Base-by-base conservation (phyloP, 345 rosid genomes). In the Eucalyptus virginea region DNA sequence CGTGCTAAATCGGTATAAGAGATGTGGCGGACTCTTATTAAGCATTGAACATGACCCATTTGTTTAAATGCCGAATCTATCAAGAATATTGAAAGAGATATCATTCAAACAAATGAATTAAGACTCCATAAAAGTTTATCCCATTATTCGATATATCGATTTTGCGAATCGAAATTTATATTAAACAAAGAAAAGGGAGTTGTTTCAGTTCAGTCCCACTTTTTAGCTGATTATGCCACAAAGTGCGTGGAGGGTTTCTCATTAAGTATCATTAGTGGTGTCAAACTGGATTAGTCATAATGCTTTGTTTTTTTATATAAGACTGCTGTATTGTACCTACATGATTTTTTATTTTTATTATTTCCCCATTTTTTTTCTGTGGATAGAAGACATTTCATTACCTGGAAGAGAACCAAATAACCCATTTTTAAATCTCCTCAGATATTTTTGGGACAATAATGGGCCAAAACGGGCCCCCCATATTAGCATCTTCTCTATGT, bases 21-120 rank as follows among this genome's bases (percentile, higher is more conserved):
- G 5, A 72, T 37, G 14, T 37, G 45, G 28, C 9, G 1, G 2
- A 72, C 45, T 72, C 28, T 37, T 19, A 19, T 37, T 0, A 5
- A 0, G 26, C 0, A 0, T 37, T 37, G 45, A 72, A 37, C 3
- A 34, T 19, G 81, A 6, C 28, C 4, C 7, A 0, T 72, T 19
- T 72, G 0, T n/a, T 65, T 65, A n/a, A n/a, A 65, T 65, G 77
- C 0, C 3, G 2, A n/a, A 15, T 65, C 10, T 7, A 8, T 15
- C 6, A 6, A 28, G 4, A 13, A 62, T 62, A 62, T 62, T 30
- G 6, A 30, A 28, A 62, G 2, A 30, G 16, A 11, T 24, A 58
- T 62, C 32, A n/a, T n/a, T 65, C 5, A 65, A 65, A 65, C 37
- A 4, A 30, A 0, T 0, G 0, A n/a, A 32, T 65, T 65, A 65